A percentile compares a stretch with the other conserved stretches of the same genome.
Conservation (phyloP, 2,329 filamentous ascomycete genomes). For the Tolypocladium pustulatum region DNA sequence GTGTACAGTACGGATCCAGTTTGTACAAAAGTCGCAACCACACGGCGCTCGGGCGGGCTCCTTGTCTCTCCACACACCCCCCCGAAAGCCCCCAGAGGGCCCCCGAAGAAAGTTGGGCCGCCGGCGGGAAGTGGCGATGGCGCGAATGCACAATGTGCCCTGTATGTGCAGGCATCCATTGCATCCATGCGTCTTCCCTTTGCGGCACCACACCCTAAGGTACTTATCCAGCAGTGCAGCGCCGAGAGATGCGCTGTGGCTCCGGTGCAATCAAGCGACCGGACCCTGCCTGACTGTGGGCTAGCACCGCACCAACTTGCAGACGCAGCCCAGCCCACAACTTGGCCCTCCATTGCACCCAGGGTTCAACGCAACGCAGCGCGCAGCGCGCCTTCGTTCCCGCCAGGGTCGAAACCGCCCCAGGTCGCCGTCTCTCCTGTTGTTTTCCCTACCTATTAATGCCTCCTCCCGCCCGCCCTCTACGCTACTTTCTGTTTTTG, state of each 20-base stretch:
- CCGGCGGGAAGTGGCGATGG: not conserved
- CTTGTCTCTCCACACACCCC: not conserved
- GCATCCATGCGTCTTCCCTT: not conserved
- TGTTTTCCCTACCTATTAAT: not conserved
- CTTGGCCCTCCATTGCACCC: not conserved
- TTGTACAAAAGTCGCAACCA: not conserved
- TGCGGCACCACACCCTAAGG: not conserved
- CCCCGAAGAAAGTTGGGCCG: not conserved
- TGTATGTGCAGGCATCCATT: not conserved
- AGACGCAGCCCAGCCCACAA: not conserved
- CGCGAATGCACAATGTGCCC: not conserved
- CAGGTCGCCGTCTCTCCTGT: not conserved
- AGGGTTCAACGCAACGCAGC: too few relatives aligned
- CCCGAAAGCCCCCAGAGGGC: not conserved
- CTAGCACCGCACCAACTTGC: not conserved
- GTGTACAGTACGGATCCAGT: not conserved
- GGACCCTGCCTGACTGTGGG: too few relatives aligned
- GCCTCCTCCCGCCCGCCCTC: conserved; percentile 2
- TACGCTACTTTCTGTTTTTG: not conserved
- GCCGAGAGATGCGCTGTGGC: too few relatives aligned
- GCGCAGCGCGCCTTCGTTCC: not conserved
- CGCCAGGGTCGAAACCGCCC: not conserved
- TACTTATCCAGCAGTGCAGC: too few relatives aligned
- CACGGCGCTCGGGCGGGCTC: not conserved
- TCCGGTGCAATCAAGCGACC: too few relatives aligned